These are phyloP conservation scores for Cucumis hystrix DNA, from an alignment of 306 rosid genomes.

Conservation along the genomic window DNA sequence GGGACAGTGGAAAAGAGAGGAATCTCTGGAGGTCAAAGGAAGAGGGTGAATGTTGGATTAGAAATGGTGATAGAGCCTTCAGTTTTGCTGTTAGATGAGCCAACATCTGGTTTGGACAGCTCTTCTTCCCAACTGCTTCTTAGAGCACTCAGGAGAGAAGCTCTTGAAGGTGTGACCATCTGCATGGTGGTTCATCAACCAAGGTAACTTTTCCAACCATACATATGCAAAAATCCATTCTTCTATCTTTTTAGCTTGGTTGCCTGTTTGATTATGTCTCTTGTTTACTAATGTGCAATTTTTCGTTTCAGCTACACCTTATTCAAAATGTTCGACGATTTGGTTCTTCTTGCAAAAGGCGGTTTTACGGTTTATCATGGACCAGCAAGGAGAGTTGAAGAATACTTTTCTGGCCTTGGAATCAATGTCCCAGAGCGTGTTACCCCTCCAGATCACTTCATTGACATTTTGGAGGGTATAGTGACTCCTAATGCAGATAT, in stretches of 20 bases:
- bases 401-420: constrained; percentile 69
- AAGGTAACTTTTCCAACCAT: constrained; percentile 37
- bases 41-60: constrained; percentile 89
- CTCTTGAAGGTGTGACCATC: constrained; percentile 91
- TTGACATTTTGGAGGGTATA: constrained; percentile 89
- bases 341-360: constrained; percentile 95
- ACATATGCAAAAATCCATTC: background rate
- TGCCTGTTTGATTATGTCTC: background rate
- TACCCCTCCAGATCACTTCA: constrained; percentile 87
- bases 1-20: constrained; percentile 97
- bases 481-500: constrained; percentile 35
- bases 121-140: constrained; percentile 90
- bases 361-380: constrained; percentile 93
- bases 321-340: constrained; percentile 94
- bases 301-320: constrained; percentile 61
- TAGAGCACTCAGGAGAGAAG: constrained; percentile 88
- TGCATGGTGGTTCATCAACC: constrained; percentile 99
- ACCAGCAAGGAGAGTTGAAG: constrained; percentile 65
- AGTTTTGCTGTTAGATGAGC: constrained; percentile 86
- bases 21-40: constrained; percentile 94
- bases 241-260: background rate
- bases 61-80: constrained; percentile 99
- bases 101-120: constrained; percentile 97
- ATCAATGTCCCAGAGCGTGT: constrained; percentile 69
- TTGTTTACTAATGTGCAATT: background rate